These are phyloP conservation scores for Coriaria nepalensis DNA, from an alignment of 306 rosid species.

Conservation along the genomic window DNA sequence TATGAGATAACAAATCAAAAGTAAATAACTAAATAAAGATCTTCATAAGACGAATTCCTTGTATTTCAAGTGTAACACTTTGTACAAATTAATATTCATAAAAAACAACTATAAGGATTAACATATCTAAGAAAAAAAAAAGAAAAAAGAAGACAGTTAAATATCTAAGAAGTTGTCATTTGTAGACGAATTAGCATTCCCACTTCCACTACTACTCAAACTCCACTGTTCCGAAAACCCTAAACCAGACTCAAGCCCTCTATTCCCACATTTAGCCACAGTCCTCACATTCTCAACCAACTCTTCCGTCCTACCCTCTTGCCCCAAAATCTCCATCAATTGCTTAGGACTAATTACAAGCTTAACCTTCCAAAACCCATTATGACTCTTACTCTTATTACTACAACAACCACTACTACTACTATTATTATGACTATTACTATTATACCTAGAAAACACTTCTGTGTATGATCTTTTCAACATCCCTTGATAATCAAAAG, in stretches of 20 bases:
- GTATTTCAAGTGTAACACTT: too few species aligned
- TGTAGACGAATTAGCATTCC: constrained; percentile 38
- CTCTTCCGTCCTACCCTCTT: constrained; percentile 53
- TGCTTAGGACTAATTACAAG: constrained; percentile 56
- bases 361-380: constrained; percentile 80
- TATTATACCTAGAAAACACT: constrained; percentile 25
- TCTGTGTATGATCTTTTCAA: constrained; percentile 43
- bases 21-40: too few species aligned
- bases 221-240: constrained; percentile 70
- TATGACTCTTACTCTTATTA: constrained; percentile 1
- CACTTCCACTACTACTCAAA: constrained; percentile 38
- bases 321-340: constrained; percentile 55
- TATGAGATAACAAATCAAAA: too few species aligned
- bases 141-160: neutral
- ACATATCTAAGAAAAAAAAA: too few species aligned
- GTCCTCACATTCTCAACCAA: constrained; percentile 61
- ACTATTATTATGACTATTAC: neutral
- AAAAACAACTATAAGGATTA: too few species aligned
- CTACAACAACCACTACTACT: neutral
- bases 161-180: constrained; percentile 28
- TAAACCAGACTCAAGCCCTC: constrained; percentile 16
- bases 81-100: too few species aligned
- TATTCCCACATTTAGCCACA: constrained; percentile 61
- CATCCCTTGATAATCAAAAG: constrained; percentile 41
- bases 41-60: too few species aligned